Evolutionary conservation across 805 yeast species (phyloP), one percentile per base, ranked within the genome.

Genomic region (Starmerella floricola): DNA sequence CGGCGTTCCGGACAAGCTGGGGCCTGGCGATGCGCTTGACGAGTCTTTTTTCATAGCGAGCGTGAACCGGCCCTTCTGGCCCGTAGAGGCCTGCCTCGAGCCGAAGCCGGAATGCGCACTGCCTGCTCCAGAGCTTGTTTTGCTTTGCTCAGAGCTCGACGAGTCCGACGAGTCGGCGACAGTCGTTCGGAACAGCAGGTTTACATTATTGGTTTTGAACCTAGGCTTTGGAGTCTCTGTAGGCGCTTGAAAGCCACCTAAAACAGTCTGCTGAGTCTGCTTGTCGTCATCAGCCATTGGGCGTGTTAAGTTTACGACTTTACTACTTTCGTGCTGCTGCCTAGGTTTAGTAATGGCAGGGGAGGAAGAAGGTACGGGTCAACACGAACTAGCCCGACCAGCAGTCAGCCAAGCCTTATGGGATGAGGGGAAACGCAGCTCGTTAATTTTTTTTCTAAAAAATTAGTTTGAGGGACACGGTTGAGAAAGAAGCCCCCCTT

Each of bases 121-220:
- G 26, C 26, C 26, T 10, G 39, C 23, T 30, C 34, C 21, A 18
- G 34, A 13, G 11, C 13, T 8, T 13, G 34, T 30, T 27, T 33
- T 6, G 38, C 30, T 30, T 24, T 36, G n/a, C 33, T 34, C 20
- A 31, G 38, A 19, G 27, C 36, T 12, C 10, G 16, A 6, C 8
- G 36, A 15, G 36, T 33, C 27, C 13, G 20, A 26, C 20, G 13
- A 8, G 44, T 36, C 34, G 38, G 31, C 33, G 28, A 31, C 35
- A 41, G 31, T 23, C 32, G 42, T 34, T 23, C 44, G 39, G 44
- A 63, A 62, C 34, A 62, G 47, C 24, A 55, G 47, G 46, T 61
- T 63, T 19, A 63, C 56, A 21, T 58, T 56, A 48, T 62, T 64
- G 11, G 65, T 56, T 48, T 61, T 62, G 55, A 61, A 63, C 31